phyloP scores from a whole-genome alignment of 2,329 filamentous ascomycete genomes.

The Paecilomyces fulvus region DNA sequence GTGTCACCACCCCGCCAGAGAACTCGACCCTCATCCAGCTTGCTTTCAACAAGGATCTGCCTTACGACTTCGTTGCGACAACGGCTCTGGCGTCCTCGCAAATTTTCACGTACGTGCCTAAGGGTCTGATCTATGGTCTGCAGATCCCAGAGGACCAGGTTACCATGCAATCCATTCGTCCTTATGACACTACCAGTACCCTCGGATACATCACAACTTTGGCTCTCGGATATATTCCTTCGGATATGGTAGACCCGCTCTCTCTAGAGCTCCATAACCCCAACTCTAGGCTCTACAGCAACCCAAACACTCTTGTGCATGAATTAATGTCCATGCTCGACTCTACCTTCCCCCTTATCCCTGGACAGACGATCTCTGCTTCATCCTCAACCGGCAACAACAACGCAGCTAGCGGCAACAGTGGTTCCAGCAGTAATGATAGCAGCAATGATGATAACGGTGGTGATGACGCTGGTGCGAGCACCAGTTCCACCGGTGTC shows the following conservation, averaged over 20 bases:
- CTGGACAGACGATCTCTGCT: conserved; percentile 37
- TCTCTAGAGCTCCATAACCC: conserved; percentile 62
- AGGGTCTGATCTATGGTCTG: conserved; percentile 61
- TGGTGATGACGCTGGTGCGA: conserved; percentile 42
- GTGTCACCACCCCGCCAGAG: conserved; percentile 47
- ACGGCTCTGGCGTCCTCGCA: conserved; percentile 68
- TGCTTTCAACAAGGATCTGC: conserved; percentile 71
- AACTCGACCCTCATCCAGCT: conserved; percentile 71
- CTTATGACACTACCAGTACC: conserved; percentile 59
- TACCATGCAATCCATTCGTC: conserved; percentile 62
- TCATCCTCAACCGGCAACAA: conserved; percentile 32
- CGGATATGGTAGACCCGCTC: conserved; percentile 58
- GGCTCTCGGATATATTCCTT: conserved; percentile 68
- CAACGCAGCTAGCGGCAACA: conserved; percentile 10
- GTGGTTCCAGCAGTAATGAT: conserved; percentile 32
- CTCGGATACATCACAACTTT: conserved; percentile 76
- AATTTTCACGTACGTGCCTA: conserved; percentile 71
- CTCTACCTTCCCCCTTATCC: conserved; percentile 63
- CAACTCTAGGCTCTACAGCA: conserved; percentile 66
- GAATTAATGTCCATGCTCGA: conserved; percentile 77
- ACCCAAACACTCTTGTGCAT: conserved; percentile 55
- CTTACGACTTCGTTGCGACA: conserved; percentile 73
- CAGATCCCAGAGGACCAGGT: conserved; percentile 41
- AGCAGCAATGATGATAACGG: conserved; percentile 27
- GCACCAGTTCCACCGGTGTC: conserved; percentile 30